A percentile compares a stretch with the other conserved stretches of the same genome.
Conservation (phyloP, 495 filamentous ascomycete genomes). For the Aspergillus mulundensis region DNA sequence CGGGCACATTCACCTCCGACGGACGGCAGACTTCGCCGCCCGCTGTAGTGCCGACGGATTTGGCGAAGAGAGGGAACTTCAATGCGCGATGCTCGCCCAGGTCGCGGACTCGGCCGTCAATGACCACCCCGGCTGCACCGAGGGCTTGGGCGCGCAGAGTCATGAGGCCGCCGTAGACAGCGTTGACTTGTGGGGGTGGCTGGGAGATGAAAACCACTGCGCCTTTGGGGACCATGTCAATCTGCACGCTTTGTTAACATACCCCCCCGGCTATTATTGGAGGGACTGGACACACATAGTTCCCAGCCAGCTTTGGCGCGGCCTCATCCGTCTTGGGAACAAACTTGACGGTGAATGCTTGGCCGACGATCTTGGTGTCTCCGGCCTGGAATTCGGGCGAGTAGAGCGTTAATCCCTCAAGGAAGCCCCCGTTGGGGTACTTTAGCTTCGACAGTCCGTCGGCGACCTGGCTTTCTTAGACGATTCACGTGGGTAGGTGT, state of each 20-base stretch:
- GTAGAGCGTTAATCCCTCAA: constrained; percentile 53
- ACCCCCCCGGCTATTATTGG: too few relatives aligned
- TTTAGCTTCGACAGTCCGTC: constrained; percentile 44
- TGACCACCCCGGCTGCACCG: constrained; percentile 34
- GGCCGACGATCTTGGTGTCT: constrained; percentile 50
- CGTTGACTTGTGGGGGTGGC: constrained; percentile 43
- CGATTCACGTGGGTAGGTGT: neutral
- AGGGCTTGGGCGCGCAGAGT: constrained; percentile 40
- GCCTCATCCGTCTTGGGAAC: constrained; percentile 35
- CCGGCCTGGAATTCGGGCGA: constrained; percentile 52
- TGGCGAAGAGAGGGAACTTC: constrained; percentile 46
- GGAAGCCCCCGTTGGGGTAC: constrained; percentile 49
- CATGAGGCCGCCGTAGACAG: constrained; percentile 57
- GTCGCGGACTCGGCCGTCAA: constrained; percentile 50
- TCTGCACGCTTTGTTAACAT: too few relatives aligned
- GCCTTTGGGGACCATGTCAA: constrained; percentile 45
- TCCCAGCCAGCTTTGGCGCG: constrained; percentile 37
- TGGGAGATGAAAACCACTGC: constrained; percentile 52
- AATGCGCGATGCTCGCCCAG: neutral
- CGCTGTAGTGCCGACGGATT: constrained; percentile 40
- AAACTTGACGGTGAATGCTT: constrained; percentile 53
- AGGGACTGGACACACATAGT: constrained; percentile 44
- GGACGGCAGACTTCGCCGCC: too few relatives aligned
- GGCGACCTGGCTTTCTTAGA: constrained; percentile 8
- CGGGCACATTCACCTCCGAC: constrained; percentile 20